Base-by-base conservation (phyloP, 371 early-diverging fungal genomes). In the Lichtheimia ramosa region DNA sequence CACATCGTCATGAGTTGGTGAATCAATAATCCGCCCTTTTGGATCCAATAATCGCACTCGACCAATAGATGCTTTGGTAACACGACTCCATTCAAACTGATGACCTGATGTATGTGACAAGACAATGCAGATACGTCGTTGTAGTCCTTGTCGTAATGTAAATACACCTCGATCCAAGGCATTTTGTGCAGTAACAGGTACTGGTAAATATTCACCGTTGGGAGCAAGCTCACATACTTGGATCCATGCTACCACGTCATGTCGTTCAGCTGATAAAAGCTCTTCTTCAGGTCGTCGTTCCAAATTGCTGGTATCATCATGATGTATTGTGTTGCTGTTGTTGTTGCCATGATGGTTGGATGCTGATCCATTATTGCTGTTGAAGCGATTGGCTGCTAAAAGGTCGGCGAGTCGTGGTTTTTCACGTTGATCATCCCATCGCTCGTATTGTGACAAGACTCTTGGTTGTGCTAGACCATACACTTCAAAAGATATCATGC, bases 101-200 rank as follows among this genome's bases (percentile, higher is more conserved):
- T 68, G 69, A 20, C 93, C 94, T 23, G 89, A 82, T 13, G 84
- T 79, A 70, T 91, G 91, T 13, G 82, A 79, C 39, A 91, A 64
- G n/a, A 74, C 73, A 20, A 94, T 53, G 16, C 75, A 64, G 28
- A 95, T 80, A 8, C 93, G 87, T 5, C 94, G 82, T 69, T 94
- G 95, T 16, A 96, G 63, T 4, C 96, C 96, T 70, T 96, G 96
- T 42, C 89, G 83, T 41, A 94, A 68, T 25, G 81, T 61, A 62
- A 94, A 92, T 0, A 82, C 81, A 16, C 91, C 90, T 1, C 81
- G 63, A 46, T 87, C 87, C 24, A 77, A 61, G 0, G 76, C 28
- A 3, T 72, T 68, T 49, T 79, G 75, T 2, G 87, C 70, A 13
- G 80, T 78, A 0, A 91, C 90, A 4, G 88, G 88, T 24, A 89